Conservation (phyloP, 148 eudicot species). For the Dysphania ambrosioides region DNA sequence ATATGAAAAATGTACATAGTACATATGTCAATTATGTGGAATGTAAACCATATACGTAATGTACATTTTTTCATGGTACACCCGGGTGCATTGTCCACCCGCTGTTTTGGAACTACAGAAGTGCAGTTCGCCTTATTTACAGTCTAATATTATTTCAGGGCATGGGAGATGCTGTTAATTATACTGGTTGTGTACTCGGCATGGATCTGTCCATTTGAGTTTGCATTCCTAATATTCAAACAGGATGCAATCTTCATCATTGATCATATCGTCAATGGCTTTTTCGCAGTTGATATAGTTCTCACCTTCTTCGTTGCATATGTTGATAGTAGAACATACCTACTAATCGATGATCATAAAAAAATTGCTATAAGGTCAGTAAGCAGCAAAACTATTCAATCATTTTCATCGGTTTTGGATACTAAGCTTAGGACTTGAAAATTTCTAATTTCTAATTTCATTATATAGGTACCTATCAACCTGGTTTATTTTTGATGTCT, state of each 20-base stretch:
- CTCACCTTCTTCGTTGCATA: slow-evolving; percentile 94
- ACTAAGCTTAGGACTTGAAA: background rate
- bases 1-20: too few relatives aligned
- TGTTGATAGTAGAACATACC: slow-evolving; percentile 56
- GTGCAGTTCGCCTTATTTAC: background rate
- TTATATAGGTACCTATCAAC: too few relatives aligned
- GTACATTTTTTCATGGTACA: too few relatives aligned
- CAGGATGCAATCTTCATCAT: slow-evolving; percentile 48
- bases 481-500: too few relatives aligned
- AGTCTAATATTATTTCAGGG: slow-evolving; percentile 46
- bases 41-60: too few relatives aligned
- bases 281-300: slow-evolving; percentile 76
- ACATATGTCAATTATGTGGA: too few relatives aligned
- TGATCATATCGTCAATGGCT: slow-evolving; percentile 75
- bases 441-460: too few relatives aligned
- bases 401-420: background rate
- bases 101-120: too few relatives aligned
- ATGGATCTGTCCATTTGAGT: slow-evolving; percentile 85
- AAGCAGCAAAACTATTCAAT: background rate
- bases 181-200: slow-evolving; percentile 84
- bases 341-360: slow-evolving; percentile 70
- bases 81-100: too few relatives aligned
- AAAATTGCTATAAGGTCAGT: slow-evolving; percentile 69
- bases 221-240: slow-evolving; percentile 61
- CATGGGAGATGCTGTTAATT: slow-evolving; percentile 78